Conservation (phyloP, 768 basidiomycete genomes). For the Pleurotus sapidus region DNA sequence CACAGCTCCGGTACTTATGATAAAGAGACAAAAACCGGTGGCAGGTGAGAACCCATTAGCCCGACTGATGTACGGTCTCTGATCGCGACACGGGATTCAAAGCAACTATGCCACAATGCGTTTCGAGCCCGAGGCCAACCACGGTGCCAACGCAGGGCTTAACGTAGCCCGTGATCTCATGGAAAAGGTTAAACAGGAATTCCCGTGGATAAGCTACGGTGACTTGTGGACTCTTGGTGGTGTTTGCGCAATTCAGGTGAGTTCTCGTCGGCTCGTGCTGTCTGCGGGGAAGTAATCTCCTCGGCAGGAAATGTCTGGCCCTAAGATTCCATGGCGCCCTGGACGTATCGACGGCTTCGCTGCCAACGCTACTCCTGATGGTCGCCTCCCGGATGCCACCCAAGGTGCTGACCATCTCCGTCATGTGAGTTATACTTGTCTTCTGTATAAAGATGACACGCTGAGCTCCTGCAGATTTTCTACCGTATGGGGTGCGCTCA, state of each 20-base stretch:
- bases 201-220: constrained; percentile 93
- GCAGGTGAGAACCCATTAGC: constrained; percentile 50
- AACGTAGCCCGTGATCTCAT: constrained; percentile 77
- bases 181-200: constrained; percentile 85
- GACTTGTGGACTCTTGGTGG: constrained; percentile 97
- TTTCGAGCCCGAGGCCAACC: constrained; percentile 83
- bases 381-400: constrained; percentile 84
- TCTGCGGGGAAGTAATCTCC: neutral
- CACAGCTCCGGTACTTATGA: constrained; percentile 93
- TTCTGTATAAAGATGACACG: constrained; percentile 4
- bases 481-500: constrained; percentile 75
- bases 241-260: constrained; percentile 79
- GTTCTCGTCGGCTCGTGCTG: neutral
- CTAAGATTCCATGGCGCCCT: constrained; percentile 90
- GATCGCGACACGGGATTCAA: neutral
- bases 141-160: constrained; percentile 84
- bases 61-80: too few relatives aligned
- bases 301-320: constrained; percentile 82
- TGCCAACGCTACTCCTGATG: constrained; percentile 75
- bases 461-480: constrained; percentile 55
- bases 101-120: constrained; percentile 99
- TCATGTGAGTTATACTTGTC: constrained; percentile 41
- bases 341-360: constrained; percentile 88
- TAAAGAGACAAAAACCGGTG: constrained; percentile 71
- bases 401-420: constrained; percentile 86